Conservation (phyloP, 2,329 filamentous ascomycete genomes). For the Eutypella sp. region DNA sequence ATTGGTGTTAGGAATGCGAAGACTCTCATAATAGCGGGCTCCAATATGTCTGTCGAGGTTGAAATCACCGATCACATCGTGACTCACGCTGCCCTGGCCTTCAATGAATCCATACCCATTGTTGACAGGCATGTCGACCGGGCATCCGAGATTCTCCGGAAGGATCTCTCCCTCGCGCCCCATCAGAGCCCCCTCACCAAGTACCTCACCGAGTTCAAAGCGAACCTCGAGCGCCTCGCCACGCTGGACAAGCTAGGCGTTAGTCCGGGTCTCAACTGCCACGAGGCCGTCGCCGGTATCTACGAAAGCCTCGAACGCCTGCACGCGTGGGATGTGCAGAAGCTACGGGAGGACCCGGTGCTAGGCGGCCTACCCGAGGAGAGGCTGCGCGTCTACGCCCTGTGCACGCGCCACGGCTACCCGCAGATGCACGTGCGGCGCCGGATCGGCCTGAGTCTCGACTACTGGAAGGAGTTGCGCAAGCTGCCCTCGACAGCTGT, state of each 20-base stretch:
- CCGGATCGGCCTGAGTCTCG: slow-evolving; percentile 63
- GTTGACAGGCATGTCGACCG: slow-evolving; percentile 56
- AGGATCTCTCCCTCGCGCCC: slow-evolving; percentile 56
- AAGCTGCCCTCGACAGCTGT: slow-evolving; percentile 36
- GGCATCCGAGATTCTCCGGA: slow-evolving; percentile 61
- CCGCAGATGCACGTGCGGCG: slow-evolving; percentile 66
- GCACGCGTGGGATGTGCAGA: slow-evolving; percentile 65
- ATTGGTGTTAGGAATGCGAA: slow-evolving; percentile 43
- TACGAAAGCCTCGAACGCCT: slow-evolving; percentile 65
- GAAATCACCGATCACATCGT: slow-evolving; percentile 58
- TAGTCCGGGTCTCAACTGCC: slow-evolving; percentile 64
- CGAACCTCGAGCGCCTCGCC: slow-evolving; percentile 66
- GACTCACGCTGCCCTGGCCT: slow-evolving; percentile 56
- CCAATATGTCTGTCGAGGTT: slow-evolving; percentile 57
- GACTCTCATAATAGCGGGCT: slow-evolving; percentile 58
- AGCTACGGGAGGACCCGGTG: slow-evolving; percentile 44
- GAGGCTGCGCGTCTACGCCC: slow-evolving; percentile 50
- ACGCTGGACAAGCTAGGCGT: slow-evolving; percentile 67
- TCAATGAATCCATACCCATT: slow-evolving; percentile 54
- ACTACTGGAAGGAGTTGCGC: slow-evolving; percentile 70
- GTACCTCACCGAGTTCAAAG: slow-evolving; percentile 63
- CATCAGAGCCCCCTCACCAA: slow-evolving; percentile 64
- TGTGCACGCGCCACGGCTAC: slow-evolving; percentile 66
- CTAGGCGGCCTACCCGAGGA: slow-evolving; percentile 41
- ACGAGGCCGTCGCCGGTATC: slow-evolving; percentile 70